Evolutionary conservation across 306 rosid genomes (phyloP), one percentile per base, ranked within the genome.

Genomic region (Quercus alba): DNA sequence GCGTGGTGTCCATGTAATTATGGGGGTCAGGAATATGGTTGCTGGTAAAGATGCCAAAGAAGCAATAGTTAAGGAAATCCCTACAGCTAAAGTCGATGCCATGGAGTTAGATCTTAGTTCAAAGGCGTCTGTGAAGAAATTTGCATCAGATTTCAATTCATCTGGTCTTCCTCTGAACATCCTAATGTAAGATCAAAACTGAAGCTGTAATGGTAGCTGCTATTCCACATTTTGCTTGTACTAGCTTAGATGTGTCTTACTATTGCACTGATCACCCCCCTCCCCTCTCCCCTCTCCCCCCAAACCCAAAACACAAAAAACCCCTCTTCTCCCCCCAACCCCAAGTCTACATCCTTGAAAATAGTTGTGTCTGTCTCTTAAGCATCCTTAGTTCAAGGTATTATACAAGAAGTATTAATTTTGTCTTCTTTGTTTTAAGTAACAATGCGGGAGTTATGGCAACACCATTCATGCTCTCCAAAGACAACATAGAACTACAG

Each of bases 381-480:
- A 71, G 62, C 66, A 0, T 69, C 66, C 76, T 77, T 21, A 58
- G 52, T 66, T 80, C 56, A 30, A 69, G 54, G 25, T 57, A 62
- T 63, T 61, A 51, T 49, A 49, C 15, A 21, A 61, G 4, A 19
- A 75, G 46, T 56, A 61, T 4, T 81, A n/a, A 91, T 55, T 55
- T 72, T 75, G 44, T 35, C 19, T 74, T 56, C 31, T 75, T 62
- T 86, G 71, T 81, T 85, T 75, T 77, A 84, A 94, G 99, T 85
- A 94, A 94, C 86, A 94, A 94, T 85, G 97, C 99, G 82, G 99
- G 97, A 78, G 70, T 92, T 70, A 80, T 85, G 88, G 97, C 95
- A 61, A 31, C 85, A 49, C 91, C 94, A 25, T 94, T 87, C 86
- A 72, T 72, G 38, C 89, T 90, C 77, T 92, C 97, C 25, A 85